Evolutionary conservation across 2,329 filamentous ascomycete genomes (phyloP).

Genomic region (Harringtonia lauricola): DNA sequence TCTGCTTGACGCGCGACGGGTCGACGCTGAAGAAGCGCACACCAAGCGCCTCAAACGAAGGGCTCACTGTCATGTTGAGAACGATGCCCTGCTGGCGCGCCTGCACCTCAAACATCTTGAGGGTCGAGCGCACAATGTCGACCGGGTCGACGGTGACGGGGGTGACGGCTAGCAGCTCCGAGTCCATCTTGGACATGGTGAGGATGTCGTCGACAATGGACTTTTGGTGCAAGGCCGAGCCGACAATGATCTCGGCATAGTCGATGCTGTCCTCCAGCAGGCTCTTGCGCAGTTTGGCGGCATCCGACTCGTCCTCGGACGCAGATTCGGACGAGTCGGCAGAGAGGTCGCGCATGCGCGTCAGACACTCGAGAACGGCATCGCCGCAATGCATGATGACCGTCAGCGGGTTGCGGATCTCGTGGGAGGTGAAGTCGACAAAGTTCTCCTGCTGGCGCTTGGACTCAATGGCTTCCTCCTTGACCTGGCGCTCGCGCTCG

Average conservation of each 20-base stretch:
- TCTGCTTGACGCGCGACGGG: constrained; percentile 64
- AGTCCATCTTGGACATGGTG: constrained; percentile 66
- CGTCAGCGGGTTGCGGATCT: constrained; percentile 63
- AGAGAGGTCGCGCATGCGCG: constrained; percentile 26
- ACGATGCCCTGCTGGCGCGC: constrained; percentile 57
- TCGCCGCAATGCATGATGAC: constrained; percentile 68
- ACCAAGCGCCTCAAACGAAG: constrained; percentile 42
- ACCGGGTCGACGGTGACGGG: constrained; percentile 59
- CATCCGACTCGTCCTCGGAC: constrained; percentile 13
- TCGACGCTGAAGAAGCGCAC: constrained; percentile 61
- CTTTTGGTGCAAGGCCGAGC: constrained; percentile 73
- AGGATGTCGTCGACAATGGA: constrained; percentile 66
- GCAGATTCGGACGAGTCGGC: not conserved
- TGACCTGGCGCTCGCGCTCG: constrained; percentile 36
- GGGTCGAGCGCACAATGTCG: constrained; percentile 51
- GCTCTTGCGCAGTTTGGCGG: constrained; percentile 20
- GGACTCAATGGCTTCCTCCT: constrained; percentile 45
- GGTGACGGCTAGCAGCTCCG: constrained; percentile 60
- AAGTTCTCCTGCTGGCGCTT: constrained; percentile 69
- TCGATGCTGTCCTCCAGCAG: constrained; percentile 54
- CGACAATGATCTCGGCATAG: constrained; percentile 64
- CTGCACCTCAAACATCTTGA: constrained; percentile 74
- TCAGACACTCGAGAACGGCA: constrained; percentile 46
- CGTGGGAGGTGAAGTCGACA: constrained; percentile 65
- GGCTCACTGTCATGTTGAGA: constrained; percentile 51